Conservation (phyloP, 2,329 filamentous ascomycete species). For the Pezizomycotina sp. region DNA sequence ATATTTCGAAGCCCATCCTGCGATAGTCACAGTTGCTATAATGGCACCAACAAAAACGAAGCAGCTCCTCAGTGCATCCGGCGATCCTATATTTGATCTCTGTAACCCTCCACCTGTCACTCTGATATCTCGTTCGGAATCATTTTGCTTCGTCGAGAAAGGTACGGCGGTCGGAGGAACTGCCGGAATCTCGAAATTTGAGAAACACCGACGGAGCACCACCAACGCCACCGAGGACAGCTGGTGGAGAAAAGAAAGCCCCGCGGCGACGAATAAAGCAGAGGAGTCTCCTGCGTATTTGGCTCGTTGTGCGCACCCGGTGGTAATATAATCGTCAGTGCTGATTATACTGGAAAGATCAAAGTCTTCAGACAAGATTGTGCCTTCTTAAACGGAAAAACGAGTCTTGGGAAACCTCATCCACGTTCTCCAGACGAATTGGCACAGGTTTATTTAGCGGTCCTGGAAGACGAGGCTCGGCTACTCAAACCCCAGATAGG, state of each 20-base stretch:
- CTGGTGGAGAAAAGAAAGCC: slow-evolving; percentile 25
- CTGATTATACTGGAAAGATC: slow-evolving; percentile 73
- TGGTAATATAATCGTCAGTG: slow-evolving; percentile 83
- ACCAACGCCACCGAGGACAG: slow-evolving; percentile 20
- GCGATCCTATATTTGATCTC: slow-evolving; percentile 86
- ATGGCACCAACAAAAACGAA: slow-evolving; percentile 68
- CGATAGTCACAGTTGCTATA: slow-evolving; percentile 75
- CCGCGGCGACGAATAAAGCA: slow-evolving; percentile 31
- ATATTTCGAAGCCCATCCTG: slow-evolving; percentile 75
- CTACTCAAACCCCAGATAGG: slow-evolving; percentile 41
- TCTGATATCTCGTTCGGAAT: slow-evolving; percentile 57
- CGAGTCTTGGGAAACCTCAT: slow-evolving; percentile 62
- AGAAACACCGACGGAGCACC: slow-evolving; percentile 24
- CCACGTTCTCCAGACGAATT: slow-evolving; percentile 56
- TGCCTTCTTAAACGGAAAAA: slow-evolving; percentile 60
- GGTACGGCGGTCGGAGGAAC: slow-evolving; percentile 6
- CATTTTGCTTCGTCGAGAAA: slow-evolving; percentile 35
- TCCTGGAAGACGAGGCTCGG: slow-evolving; percentile 19
- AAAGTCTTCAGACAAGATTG: slow-evolving; percentile 95
- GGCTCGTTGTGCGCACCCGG: slow-evolving; percentile 54
- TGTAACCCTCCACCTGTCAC: slow-evolving; percentile 89
- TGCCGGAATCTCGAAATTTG: slow-evolving; percentile 6
- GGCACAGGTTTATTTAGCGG: slow-evolving; percentile 40
- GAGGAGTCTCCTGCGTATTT: slow-evolving; percentile 63
- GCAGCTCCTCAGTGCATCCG: slow-evolving; percentile 59